These are phyloP conservation scores for Colletotrichum sp. DNA, from an alignment of 2,329 filamentous ascomycete species.

Conservation along the genomic window DNA sequence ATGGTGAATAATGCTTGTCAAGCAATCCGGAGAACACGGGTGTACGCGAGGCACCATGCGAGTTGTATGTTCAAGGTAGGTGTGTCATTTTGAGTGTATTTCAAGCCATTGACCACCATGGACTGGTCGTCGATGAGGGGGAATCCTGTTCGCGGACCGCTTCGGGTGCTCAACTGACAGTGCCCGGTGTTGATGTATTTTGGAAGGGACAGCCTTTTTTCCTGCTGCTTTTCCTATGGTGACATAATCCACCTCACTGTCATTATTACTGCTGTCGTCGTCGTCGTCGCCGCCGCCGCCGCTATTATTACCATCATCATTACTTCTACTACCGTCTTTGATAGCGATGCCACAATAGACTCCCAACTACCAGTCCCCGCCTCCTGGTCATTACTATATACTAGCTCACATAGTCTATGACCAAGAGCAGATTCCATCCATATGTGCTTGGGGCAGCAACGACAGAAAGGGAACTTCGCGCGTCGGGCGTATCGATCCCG, in stretches of 20 bases:
- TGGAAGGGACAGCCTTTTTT: neutral
- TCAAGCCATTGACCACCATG: neutral
- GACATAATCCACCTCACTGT: neutral
- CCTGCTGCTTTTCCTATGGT: neutral
- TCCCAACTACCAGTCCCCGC: neutral
- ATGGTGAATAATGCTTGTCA: neutral
- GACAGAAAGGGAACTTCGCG: neutral
- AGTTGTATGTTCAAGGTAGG: neutral
- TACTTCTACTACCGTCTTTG: too few relatives aligned
- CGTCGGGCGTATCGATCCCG: neutral
- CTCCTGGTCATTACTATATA: neutral
- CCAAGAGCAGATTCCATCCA: neutral
- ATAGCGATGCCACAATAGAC: too few relatives aligned
- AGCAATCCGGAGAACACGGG: neutral
- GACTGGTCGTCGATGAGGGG: neutral
- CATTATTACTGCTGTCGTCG: too few relatives aligned
- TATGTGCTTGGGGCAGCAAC: neutral
- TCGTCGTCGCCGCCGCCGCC: too few relatives aligned
- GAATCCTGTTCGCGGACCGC: neutral
- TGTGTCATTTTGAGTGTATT: neutral
- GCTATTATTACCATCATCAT: too few relatives aligned
- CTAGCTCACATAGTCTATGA: neutral
- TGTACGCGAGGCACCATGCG: neutral
- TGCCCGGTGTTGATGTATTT: neutral
- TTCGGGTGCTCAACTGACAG: neutral